Conservation (phyloP, 2,329 filamentous ascomycete genomes). For the Monosporascus sp. region DNA sequence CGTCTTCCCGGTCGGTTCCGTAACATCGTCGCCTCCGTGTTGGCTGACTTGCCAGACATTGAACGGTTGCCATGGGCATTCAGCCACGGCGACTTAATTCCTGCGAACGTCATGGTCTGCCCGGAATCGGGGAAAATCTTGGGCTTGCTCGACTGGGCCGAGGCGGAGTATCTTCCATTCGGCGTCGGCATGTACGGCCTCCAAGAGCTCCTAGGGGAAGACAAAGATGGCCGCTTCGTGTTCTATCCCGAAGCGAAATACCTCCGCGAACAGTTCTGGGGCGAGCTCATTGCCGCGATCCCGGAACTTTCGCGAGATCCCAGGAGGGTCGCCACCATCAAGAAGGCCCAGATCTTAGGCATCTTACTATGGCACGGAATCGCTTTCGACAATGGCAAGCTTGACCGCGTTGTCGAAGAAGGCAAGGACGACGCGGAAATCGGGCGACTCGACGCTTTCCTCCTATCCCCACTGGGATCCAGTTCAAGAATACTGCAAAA, state of each 20-base stretch:
- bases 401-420: slow-evolving; percentile 53
- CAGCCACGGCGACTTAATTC: slow-evolving; percentile 57
- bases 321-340: slow-evolving; percentile 27
- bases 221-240: slow-evolving; percentile 30
- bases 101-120: slow-evolving; percentile 53
- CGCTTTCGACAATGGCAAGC: slow-evolving; percentile 55
- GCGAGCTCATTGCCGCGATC: slow-evolving; percentile 28
- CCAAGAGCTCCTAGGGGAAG: slow-evolving; percentile 52
- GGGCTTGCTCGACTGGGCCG: slow-evolving; percentile 61
- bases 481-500: slow-evolving; percentile 1
- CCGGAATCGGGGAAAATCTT: slow-evolving; percentile 36
- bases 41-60: slow-evolving; percentile 29
- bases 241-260: slow-evolving; percentile 40
- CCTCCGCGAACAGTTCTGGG: slow-evolving; percentile 49
- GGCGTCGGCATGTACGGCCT: slow-evolving; percentile 56
- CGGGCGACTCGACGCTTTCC: slow-evolving; percentile 39
- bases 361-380: slow-evolving; percentile 60
- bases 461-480: slow-evolving; percentile 11
- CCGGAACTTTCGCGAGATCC: slow-evolving; percentile 27
- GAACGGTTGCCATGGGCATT: slow-evolving; percentile 48
- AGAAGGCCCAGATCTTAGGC: slow-evolving; percentile 44
- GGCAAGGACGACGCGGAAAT: slow-evolving; percentile 48
- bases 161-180: slow-evolving; percentile 57
- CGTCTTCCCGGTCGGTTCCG: slow-evolving; percentile 32
- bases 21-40: slow-evolving; percentile 17